Evolutionary conservation across 73 alveolate species (phyloP), one percentile per base, ranked within the genome.

Genomic region (Stentor coeruleus): DNA sequence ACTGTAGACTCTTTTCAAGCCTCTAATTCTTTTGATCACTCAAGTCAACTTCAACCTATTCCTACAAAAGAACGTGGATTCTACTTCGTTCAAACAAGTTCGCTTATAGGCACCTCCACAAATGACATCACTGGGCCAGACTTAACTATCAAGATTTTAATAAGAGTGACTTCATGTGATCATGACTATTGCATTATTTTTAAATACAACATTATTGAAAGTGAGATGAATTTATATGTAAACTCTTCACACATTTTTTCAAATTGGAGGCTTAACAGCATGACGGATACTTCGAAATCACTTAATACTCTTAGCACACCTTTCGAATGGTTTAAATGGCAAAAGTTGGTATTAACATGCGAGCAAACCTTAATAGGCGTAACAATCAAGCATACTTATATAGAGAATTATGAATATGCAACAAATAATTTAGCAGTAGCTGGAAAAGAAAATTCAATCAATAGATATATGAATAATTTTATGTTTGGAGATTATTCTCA

Each of bases 31-130:
- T 66, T 20, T 66, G 33, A 2, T 2, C 1, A 20, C 1, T 26
- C 79, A 26, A 0, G 2, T 0, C 3, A 33, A 66, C 11, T 11
- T 1, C 14, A 37, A 1, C 79, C 79, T 0, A 20, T 66, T 2
- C 79, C 79, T 0, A 66, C 79, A 0, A 20, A 20, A 66, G 79
- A 66, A 1, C 0, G 79, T 0, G 79, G 79, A 20, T 66, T 66
- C 33, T 66, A 66, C 37, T 66, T 66, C 37, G 79, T 15, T 0
- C 0, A 0, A 0, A 0, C 36, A 20, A 49, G 66, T 20, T 6
- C 66, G 6, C 20, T 49, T 11, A 11, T 20, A 49, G 6, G 28
- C 20, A 11, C 66, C 20, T 20, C 6, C 6, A 6, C 6, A 20
- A 49, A 49, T 11, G 66, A 49, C 66, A 20, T 49, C 20, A 20